phyloP scores from a whole-genome alignment of 768 basidiomycete genomes.

The Lanmaoa pseudosensibilis region DNA sequence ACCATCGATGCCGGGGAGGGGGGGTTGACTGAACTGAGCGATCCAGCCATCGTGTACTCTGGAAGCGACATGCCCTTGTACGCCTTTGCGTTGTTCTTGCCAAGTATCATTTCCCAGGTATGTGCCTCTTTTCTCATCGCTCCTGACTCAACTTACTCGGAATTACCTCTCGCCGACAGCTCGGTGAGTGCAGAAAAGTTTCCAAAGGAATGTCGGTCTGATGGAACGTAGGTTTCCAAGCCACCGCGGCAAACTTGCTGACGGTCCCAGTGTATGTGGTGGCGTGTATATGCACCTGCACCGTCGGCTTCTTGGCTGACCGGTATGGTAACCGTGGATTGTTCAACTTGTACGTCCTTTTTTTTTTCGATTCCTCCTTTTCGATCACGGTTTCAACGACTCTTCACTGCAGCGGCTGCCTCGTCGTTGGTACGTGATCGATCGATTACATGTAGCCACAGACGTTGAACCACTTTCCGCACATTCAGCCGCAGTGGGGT shows the following conservation, averaged over 20 bases:
- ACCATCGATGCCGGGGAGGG: neutral
- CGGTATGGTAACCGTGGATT: constrained; percentile 57
- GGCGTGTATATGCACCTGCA: constrained; percentile 66
- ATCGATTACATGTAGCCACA: neutral
- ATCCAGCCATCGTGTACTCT: constrained; percentile 53
- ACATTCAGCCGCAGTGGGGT: constrained; percentile 53
- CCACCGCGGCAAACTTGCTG: constrained; percentile 71
- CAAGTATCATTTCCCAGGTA: constrained; percentile 74
- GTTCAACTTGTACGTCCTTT: constrained; percentile 56
- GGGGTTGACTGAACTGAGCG: neutral
- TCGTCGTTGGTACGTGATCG: constrained; percentile 26
- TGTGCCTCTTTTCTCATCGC: constrained; percentile 14
- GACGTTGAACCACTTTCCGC: neutral
- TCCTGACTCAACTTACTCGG: neutral
- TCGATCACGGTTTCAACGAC: neutral
- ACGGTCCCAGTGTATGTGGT: constrained; percentile 76
- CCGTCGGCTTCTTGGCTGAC: constrained; percentile 64
- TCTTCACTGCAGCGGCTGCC: constrained; percentile 19
- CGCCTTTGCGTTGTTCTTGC: constrained; percentile 76
- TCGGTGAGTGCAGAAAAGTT: constrained; percentile 34
- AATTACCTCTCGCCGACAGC: constrained; percentile 25
- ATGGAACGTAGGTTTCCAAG: constrained; percentile 51
- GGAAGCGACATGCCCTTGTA: constrained; percentile 69
- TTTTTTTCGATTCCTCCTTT: neutral
- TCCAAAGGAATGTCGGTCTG: neutral